phyloP scores from a whole-genome alignment of 75 land plant genomes.

The Cunninghamia lanceolata region DNA sequence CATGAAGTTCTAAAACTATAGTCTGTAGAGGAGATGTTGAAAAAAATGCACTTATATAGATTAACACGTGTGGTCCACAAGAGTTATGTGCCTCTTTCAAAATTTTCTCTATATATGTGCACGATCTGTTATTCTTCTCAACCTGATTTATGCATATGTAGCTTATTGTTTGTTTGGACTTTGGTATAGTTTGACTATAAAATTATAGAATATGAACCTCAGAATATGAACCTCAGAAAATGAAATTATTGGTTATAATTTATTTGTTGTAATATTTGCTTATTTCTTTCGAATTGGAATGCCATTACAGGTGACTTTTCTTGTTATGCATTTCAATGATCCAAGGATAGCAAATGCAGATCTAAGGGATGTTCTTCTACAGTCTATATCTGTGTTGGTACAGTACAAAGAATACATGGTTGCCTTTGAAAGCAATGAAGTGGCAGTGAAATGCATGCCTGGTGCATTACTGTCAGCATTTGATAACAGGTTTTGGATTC shows the following conservation, averaged over 20 bases:
- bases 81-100: neutral
- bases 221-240: neutral
- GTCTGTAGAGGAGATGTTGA: neutral
- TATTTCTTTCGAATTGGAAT: neutral
- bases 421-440: slow-evolving; percentile 75
- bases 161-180: neutral
- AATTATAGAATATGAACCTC: neutral
- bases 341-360: slow-evolving; percentile 87
- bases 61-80: neutral
- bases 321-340: slow-evolving; percentile 93
- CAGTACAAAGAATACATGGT: slow-evolving; percentile 83
- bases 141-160: neutral
- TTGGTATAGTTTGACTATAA: neutral
- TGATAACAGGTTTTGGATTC: slow-evolving; percentile 97
- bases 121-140: neutral
- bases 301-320: slow-evolving; percentile 72
- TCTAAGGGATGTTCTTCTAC: slow-evolving; percentile 84
- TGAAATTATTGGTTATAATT: neutral
- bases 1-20: neutral
- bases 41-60: neutral
- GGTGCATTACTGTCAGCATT: slow-evolving; percentile 75
- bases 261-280: neutral
- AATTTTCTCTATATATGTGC: neutral
- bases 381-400: slow-evolving; percentile 90
- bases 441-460: slow-evolving; percentile 72